Percentiles rank a stretch among this genome's conserved stretches.
These are phyloP conservation scores for Teratosphaeriaceae sp. DNA, from an alignment of 2,329 filamentous ascomycete genomes.

Conservation along the genomic window DNA sequence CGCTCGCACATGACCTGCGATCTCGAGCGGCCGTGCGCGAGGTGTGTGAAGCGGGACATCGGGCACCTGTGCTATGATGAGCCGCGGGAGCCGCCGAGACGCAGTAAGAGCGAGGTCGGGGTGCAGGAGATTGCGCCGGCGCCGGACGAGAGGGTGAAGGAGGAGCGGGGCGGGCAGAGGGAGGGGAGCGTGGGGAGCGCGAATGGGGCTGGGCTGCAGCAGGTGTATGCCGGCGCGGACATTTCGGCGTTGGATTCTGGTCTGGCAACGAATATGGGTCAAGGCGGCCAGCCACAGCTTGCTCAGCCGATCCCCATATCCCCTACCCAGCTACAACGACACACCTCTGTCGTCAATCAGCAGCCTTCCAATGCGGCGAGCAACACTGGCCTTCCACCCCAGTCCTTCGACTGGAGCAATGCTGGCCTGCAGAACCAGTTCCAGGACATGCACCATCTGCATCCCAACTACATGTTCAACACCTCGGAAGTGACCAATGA, in stretches of 20 bases:
- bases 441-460: conserved; percentile 90
- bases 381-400: conserved; percentile 24
- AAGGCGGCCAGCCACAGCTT: conserved; percentile 48
- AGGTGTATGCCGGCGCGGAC: neutral
- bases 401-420: conserved; percentile 62
- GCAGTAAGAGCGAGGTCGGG: conserved; percentile 54
- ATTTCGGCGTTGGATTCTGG: neutral
- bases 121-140: conserved; percentile 31
- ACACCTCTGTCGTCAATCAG: conserved; percentile 38
- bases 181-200: neutral
- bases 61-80: conserved; percentile 98
- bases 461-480: conserved; percentile 92
- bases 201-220: neutral
- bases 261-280: conserved; percentile 7
- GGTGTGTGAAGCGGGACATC: conserved; percentile 98
- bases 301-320: conserved; percentile 66
- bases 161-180: conserved; percentile 15
- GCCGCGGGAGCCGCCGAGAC: conserved; percentile 80
- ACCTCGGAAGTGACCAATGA: conserved; percentile 93
- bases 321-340: conserved; percentile 55
- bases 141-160: conserved; percentile 18
- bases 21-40: conserved; percentile 82
- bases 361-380: conserved; percentile 29
- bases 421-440: conserved; percentile 69
- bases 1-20: conserved; percentile 52